These are phyloP conservation scores for Lentinula boryana DNA, from an alignment of 768 basidiomycete genomes.

Conservation along the genomic window DNA sequence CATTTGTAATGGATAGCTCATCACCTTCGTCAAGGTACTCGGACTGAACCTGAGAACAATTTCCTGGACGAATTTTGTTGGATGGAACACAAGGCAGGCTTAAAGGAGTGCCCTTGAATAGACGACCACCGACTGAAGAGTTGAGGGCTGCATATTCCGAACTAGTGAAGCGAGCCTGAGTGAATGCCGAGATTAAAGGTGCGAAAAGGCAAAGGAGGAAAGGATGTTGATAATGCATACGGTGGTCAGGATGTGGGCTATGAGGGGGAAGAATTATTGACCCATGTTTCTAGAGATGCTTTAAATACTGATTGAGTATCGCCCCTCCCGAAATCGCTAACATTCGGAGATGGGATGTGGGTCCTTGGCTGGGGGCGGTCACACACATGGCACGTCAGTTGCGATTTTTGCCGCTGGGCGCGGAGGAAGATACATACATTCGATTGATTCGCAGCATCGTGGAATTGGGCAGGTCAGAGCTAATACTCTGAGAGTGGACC, in stretches of 20 bases:
- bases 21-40: slow-evolving; percentile 3
- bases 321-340: background rate
- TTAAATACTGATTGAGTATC: background rate
- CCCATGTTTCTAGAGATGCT: background rate
- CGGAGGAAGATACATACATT: background rate
- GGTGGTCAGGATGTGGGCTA: background rate
- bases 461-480: background rate
- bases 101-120: background rate
- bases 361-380: background rate
- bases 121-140: slow-evolving; percentile 2
- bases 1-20: background rate
- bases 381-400: background rate
- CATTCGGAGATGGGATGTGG: background rate
- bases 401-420: background rate
- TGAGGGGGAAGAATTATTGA: background rate
- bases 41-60: background rate
- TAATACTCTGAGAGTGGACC: background rate
- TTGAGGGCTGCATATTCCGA: background rate
- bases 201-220: background rate
- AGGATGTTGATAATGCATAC: background rate
- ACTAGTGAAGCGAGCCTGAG: background rate
- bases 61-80: background rate
- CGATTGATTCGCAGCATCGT: slow-evolving; percentile 6
- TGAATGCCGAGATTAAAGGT: background rate
- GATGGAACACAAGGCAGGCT: background rate